Evolutionary conservation across 257 asterid species (phyloP).

Genomic region (Solanum virginianum): DNA sequence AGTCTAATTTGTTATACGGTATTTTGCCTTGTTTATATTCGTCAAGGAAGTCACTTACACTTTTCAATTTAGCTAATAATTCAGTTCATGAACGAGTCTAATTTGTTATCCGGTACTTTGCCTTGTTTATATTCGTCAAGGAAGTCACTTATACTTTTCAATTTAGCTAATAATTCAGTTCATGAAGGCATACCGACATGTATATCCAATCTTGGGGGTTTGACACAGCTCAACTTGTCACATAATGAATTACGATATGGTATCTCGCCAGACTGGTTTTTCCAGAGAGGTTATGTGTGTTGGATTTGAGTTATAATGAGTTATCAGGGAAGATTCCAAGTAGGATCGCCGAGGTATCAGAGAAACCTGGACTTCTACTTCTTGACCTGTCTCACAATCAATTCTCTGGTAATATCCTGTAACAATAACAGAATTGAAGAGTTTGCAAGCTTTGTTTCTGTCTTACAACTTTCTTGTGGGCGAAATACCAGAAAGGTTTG

Average conservation of each 20-base stretch:
- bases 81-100: slow-evolving; percentile 47
- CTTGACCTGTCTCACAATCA: slow-evolving; percentile 71
- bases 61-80: slow-evolving; percentile 66
- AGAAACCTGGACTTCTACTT: slow-evolving; percentile 52
- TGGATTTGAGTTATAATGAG: slow-evolving; percentile 81
- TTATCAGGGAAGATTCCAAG: slow-evolving; percentile 62
- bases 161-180: slow-evolving; percentile 62
- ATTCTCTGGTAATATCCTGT: slow-evolving; percentile 62
- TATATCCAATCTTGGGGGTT: slow-evolving; percentile 35
- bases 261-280: slow-evolving; percentile 66
- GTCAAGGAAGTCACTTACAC: slow-evolving; percentile 36
- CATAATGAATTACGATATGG: slow-evolving; percentile 54
- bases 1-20: slow-evolving; percentile 48
- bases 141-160: slow-evolving; percentile 49
- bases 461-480: slow-evolving; percentile 67
- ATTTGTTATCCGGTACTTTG: slow-evolving; percentile 55
- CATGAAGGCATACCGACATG: slow-evolving; percentile 84
- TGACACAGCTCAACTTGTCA: slow-evolving; percentile 69
- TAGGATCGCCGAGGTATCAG: slow-evolving; percentile 38
- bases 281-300: slow-evolving; percentile 36
- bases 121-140: slow-evolving; percentile 59
- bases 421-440: slow-evolving; percentile 56
- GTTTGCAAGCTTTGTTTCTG: slow-evolving; percentile 75
- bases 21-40: slow-evolving; percentile 72
- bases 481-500: slow-evolving; percentile 73